Percentiles rank a stretch among this genome's conserved stretches.
These are phyloP conservation scores for Inga leiocalycina DNA, from an alignment of 306 rosid species.

Conservation along the genomic window DNA sequence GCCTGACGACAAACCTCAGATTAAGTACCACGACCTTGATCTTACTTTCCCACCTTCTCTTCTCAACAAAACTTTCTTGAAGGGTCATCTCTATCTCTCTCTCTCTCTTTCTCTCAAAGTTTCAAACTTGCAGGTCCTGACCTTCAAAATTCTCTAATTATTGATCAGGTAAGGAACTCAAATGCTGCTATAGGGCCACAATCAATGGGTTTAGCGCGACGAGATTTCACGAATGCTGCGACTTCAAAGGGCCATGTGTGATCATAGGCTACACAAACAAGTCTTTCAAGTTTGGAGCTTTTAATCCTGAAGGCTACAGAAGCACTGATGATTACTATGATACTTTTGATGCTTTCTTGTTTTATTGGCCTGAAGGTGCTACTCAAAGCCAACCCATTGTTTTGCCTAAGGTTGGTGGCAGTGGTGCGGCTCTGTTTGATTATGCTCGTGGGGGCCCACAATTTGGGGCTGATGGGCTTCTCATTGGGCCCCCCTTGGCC, in stretches of 20 bases:
- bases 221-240: conserved; percentile 72
- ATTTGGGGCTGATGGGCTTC: conserved; percentile 87
- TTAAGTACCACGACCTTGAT: conserved; percentile 69
- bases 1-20: conserved; percentile 48
- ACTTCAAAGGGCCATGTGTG: conserved; percentile 92
- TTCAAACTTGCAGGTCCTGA: not conserved
- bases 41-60: conserved; percentile 79
- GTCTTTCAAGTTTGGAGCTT: conserved; percentile 91
- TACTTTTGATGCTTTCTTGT: conserved; percentile 82
- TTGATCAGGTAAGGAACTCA: conserved; percentile 74
- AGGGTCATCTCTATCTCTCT: conserved; percentile 47
- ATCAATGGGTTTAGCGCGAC: conserved; percentile 82
- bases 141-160: not conserved
- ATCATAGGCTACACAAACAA: conserved; percentile 82
- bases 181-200: conserved; percentile 86
- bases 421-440: conserved; percentile 56
- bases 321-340: conserved; percentile 95
- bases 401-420: conserved; percentile 52
- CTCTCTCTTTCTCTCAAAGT: not conserved
- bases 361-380: conserved; percentile 41
- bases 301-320: conserved; percentile 91
- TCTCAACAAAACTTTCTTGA: conserved; percentile 67
- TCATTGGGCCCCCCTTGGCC: conserved; percentile 53
- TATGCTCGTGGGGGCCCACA: conserved; percentile 83
- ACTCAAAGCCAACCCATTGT: conserved; percentile 27